Evolutionary conservation across 1,284 basidiomycete genomes (phyloP), one percentile per base, ranked within the genome.

Genomic region (Hymenochaete sp.): DNA sequence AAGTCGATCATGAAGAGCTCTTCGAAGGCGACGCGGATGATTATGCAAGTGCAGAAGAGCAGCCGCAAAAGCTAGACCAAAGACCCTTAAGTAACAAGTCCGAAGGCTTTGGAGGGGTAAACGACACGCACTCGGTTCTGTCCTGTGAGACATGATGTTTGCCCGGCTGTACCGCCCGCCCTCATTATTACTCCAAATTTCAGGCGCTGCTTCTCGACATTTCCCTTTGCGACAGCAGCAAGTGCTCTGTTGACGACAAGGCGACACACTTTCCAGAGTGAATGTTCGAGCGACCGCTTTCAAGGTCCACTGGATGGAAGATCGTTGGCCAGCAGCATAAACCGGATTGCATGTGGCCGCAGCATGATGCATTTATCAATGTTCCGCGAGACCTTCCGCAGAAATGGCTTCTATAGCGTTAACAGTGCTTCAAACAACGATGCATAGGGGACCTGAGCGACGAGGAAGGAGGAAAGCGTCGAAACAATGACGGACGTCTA

Each of bases 361-460:
- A 44, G 42, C 47, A 48, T 48, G 35, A 48, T 40, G 27, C 47
- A 48, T 48, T 48, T 47, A 47, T 47, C 38, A 14, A 24, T n/a
- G n/a, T n/a, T n/a, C n/a, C n/a, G n/a, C n/a, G n/a, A n/a, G n/a
- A n/a, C n/a, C n/a, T n/a, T n/a, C n/a, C n/a, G n/a, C n/a, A n/a
- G n/a, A n/a, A n/a, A n/a, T n/a, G n/a, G n/a, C n/a, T 37, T 14
- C 8, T 13, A 28, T 13, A 10, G 8, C 24, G 9, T 18, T 22
- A 27, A 27, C 11, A 28, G 24, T 8, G 43, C 43, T 37, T 44
- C 33, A 36, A n/a, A 44, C 43, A 33, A 14, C 1, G 42, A 28
- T 25, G 22, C 21, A 14, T 14, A 18, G 22, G 14, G 22, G 19
- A 27, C 13, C 16, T 27, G 2, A 19, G 37, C 10, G 19, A 7